Evolutionary conservation across 2,329 filamentous ascomycete species (phyloP).

Genomic region (Arachnomyces sp.): DNA sequence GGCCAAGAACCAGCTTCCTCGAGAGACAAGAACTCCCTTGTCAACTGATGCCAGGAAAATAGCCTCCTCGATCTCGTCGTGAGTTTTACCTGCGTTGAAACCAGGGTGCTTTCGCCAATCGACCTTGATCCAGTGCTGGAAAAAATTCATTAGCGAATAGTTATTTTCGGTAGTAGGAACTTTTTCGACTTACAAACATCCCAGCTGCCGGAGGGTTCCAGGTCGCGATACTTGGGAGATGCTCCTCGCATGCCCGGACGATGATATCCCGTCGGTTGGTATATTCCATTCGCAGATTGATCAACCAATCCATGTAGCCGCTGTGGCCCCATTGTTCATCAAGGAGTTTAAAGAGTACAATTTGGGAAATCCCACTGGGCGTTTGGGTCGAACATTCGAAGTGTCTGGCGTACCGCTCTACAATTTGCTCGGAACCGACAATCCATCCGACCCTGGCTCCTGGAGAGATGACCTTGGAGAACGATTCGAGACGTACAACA

Average conservation of each 20-base stretch:
- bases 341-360: conserved; percentile 78
- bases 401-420: conserved; percentile 75
- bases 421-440: conserved; percentile 74
- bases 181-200: conserved; percentile 95
- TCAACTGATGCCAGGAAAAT: conserved; percentile 74
- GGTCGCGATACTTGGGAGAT: conserved; percentile 66
- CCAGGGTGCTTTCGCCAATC: conserved; percentile 41
- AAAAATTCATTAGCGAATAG: conserved; percentile 2
- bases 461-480: conserved; percentile 83
- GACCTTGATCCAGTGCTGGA: conserved; percentile 42
- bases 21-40: conserved; percentile 69
- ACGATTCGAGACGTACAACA: conserved; percentile 84
- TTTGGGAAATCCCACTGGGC: conserved; percentile 75
- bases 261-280: conserved; percentile 70
- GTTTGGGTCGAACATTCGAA: conserved; percentile 79
- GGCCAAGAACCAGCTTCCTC: conserved; percentile 86
- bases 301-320: conserved; percentile 84
- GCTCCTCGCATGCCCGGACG: conserved; percentile 67
- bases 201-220: conserved; percentile 75
- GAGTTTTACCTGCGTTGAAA: conserved; percentile 28
- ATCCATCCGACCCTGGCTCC: conserved; percentile 82
- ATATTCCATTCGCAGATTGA: conserved; percentile 73
- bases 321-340: conserved; percentile 92
- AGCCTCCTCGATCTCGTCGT: conserved; percentile 63
- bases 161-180: conserved; percentile 3